Conservation (phyloP, 75 land plant species). For the Pinus albicaulis region DNA sequence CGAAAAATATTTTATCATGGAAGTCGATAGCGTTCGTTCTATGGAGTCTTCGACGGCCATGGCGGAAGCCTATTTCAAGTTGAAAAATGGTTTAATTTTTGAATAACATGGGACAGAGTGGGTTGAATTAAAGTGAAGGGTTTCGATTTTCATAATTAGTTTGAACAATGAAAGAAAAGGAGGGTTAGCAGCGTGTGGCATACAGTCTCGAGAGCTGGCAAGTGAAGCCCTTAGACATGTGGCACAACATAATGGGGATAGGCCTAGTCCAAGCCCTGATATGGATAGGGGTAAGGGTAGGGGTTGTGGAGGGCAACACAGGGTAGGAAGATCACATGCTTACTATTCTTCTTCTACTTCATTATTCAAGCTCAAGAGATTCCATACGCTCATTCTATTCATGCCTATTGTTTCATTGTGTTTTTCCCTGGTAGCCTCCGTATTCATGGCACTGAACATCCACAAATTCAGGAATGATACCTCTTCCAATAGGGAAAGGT, state of each 20-base stretch:
- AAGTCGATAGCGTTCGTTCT: no score
- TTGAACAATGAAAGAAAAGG: background rate
- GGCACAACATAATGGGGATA: slow-evolving; percentile 4
- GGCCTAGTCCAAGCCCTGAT: slow-evolving; percentile 3
- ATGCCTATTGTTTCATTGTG: slow-evolving; percentile 60
- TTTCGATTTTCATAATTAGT: no score
- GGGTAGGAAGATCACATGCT: background rate
- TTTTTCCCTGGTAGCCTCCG: slow-evolving; percentile 66
- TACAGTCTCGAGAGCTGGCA: slow-evolving; percentile 7
- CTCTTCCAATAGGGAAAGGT: slow-evolving; percentile 14
- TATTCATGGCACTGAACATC: slow-evolving; percentile 64
- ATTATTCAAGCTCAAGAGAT: slow-evolving; percentile 52
- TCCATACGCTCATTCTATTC: slow-evolving; percentile 60
- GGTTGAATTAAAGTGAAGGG: no score
- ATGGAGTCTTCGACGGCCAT: no score
- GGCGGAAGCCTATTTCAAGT: no score
- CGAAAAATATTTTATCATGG: no score
- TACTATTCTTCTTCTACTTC: slow-evolving; percentile 61
- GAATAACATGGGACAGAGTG: no score
- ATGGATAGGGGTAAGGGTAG: background rate
- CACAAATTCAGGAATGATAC: slow-evolving; percentile 18
- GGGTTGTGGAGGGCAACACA: no score
- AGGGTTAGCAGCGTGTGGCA: background rate
- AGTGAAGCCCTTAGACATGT: background rate
- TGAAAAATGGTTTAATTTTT: no score